Conservation (phyloP, 306 rosid genomes). For the Clitoria ternatea region DNA sequence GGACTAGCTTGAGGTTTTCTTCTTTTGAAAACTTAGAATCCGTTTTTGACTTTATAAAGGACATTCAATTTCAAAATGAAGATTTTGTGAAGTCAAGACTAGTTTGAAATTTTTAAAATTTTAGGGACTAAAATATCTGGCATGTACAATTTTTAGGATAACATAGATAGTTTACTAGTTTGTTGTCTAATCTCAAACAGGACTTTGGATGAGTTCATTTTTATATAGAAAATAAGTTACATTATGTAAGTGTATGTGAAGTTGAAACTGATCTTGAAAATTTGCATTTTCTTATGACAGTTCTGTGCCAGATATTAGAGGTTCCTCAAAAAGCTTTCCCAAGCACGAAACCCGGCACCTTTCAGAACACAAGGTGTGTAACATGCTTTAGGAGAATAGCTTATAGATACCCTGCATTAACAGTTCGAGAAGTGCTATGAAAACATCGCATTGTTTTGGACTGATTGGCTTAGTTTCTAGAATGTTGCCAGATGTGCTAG, state of each 20-base stretch:
- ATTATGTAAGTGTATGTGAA: too few species aligned
- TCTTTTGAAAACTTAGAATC: too few species aligned
- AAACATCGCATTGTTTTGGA: not conserved
- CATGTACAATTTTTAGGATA: too few species aligned
- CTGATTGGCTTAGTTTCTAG: constrained; percentile 65
- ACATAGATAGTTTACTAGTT: too few species aligned
- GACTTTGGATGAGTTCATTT: constrained; percentile 15
- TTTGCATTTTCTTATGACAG: constrained; percentile 37
- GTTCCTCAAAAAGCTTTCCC: constrained; percentile 67
- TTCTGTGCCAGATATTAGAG: constrained; percentile 58
- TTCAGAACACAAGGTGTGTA: constrained; percentile 87
- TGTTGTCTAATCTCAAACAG: not conserved
- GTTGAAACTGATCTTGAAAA: constrained; percentile 6
- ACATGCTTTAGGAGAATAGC: not conserved
- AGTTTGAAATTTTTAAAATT: too few species aligned
- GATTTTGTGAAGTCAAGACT: too few species aligned
- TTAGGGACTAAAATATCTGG: too few species aligned
- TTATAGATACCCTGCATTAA: not conserved
- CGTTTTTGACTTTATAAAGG: too few species aligned
- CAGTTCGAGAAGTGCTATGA: constrained; percentile 4
- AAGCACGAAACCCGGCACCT: constrained; percentile 89
- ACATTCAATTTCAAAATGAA: too few species aligned
- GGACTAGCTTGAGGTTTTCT: too few species aligned
- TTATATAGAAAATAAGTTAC: not conserved
- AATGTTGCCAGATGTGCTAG: constrained; percentile 94